A percentile compares a stretch with the other conserved stretches of the same genome.
Evolutionary conservation across 345 rosid genomes (phyloP).

Genomic region (Eucalyptus pauciflora): DNA sequence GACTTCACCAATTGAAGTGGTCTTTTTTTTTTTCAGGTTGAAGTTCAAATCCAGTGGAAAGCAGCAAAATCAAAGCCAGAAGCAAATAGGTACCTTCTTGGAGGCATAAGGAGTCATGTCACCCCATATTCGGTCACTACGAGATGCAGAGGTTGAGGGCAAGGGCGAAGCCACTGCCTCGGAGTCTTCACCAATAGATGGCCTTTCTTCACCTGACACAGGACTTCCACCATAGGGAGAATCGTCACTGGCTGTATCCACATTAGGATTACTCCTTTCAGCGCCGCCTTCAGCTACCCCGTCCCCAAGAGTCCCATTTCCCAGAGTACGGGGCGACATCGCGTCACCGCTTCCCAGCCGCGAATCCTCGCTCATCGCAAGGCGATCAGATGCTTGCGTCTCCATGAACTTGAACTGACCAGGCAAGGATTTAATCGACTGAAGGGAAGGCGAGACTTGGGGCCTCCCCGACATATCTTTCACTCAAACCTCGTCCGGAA

Average conservation of each 20-base stretch:
- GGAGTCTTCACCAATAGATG: constrained; percentile 21
- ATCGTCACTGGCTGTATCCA: constrained; percentile 40
- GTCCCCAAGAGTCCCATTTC: constrained; percentile 19
- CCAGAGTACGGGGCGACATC: constrained; percentile 17
- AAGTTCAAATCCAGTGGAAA: background rate
- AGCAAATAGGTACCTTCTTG: constrained; percentile 53
- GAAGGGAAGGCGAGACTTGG: constrained; percentile 36
- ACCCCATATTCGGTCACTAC: constrained; percentile 56
- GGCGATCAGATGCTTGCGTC: constrained; percentile 29
- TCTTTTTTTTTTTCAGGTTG: background rate
- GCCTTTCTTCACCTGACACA: constrained; percentile 36
- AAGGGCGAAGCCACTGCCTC: constrained; percentile 30
- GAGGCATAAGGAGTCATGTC: constrained; percentile 60
- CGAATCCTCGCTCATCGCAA: constrained; percentile 11
- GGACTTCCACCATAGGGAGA: constrained; percentile 58
- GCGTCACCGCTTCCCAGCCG: constrained; percentile 1
- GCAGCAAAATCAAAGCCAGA: background rate
- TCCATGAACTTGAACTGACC: constrained; percentile 48
- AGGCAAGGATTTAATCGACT: constrained; percentile 63
- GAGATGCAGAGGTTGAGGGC: constrained; percentile 35
- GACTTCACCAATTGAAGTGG: background rate
- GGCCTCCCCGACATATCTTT: constrained; percentile 39
- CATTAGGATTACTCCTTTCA: constrained; percentile 13
- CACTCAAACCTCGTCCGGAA: constrained; percentile 2
- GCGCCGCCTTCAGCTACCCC: constrained; percentile 17